These are phyloP conservation scores for Eucalyptus regnans DNA, from an alignment of 345 rosid genomes.

Conservation along the genomic window DNA sequence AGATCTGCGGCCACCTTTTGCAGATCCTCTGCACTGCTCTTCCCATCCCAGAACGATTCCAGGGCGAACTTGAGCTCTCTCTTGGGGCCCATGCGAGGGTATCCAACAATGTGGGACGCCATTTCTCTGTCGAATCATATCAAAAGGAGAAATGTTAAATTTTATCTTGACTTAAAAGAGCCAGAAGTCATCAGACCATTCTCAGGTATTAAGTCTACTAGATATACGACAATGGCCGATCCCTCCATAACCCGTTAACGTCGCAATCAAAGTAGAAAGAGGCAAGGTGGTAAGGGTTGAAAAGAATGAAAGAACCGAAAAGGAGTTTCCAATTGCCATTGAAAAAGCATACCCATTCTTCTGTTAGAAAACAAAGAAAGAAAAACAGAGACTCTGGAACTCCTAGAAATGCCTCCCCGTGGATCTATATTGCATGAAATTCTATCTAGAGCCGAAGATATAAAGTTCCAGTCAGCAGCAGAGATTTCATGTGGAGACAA, in stretches of 20 bases:
- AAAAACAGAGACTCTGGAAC: neutral
- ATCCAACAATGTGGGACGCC: conserved; percentile 98
- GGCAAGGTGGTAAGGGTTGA: neutral
- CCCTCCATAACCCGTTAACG: neutral
- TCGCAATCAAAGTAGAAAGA: neutral
- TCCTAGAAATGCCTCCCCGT: neutral
- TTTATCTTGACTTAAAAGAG: neutral
- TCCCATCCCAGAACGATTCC: conserved; percentile 98
- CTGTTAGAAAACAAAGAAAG: neutral
- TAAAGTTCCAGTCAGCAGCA: neutral
- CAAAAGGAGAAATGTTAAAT: neutral
- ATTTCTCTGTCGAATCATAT: conserved; percentile 24
- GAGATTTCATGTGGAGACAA: neutral
- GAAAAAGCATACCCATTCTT: neutral
- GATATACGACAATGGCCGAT: neutral
- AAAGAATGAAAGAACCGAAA: neutral
- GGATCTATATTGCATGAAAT: neutral
- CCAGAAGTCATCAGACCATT: neutral
- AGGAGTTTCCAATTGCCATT: neutral
- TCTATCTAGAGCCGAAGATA: neutral
- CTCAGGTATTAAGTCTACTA: neutral
- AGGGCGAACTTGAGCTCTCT: conserved; percentile 96
- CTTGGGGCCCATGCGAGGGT: conserved; percentile 99
- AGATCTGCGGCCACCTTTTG: conserved; percentile 84
- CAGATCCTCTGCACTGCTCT: conserved; percentile 85